These are phyloP conservation scores for Ceratocystis lukuohia DNA, from an alignment of 2,329 filamentous ascomycete genomes.

Conservation along the genomic window DNA sequence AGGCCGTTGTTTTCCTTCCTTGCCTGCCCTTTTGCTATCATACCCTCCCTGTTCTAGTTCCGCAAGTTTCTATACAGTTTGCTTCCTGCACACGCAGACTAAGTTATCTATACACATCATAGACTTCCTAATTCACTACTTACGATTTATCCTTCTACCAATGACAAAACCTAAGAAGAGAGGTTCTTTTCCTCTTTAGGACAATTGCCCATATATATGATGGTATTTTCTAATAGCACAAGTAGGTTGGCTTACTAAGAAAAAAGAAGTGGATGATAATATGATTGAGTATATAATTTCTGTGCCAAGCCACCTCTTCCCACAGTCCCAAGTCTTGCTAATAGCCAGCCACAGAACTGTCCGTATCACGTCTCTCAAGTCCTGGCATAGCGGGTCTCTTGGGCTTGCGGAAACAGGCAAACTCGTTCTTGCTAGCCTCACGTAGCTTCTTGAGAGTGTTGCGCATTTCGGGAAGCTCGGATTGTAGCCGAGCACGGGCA, in stretches of 20 bases:
- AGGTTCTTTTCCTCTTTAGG: neutral
- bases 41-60: neutral
- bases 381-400: slow-evolving; percentile 28
- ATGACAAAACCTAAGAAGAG: neutral
- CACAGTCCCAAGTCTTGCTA: neutral
- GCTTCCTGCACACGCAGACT: slow-evolving; percentile 2
- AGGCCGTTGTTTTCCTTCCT: neutral
- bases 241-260: neutral
- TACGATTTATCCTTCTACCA: neutral
- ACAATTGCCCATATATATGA: neutral
- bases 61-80: slow-evolving; percentile 9
- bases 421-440: slow-evolving; percentile 72
- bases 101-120: slow-evolving; percentile 4
- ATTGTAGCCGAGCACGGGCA: slow-evolving; percentile 65
- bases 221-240: neutral
- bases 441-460: slow-evolving; percentile 70
- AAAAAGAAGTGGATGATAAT: neutral
- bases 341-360: slow-evolving; percentile 5
- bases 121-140: neutral
- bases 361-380: slow-evolving; percentile 18
- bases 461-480: slow-evolving; percentile 80
- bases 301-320: neutral
- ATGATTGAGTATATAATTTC: neutral
- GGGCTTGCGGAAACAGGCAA: slow-evolving; percentile 66
- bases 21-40: neutral